phyloP scores from a whole-genome alignment of 805 yeast species.

The Saitoella complicata region DNA sequence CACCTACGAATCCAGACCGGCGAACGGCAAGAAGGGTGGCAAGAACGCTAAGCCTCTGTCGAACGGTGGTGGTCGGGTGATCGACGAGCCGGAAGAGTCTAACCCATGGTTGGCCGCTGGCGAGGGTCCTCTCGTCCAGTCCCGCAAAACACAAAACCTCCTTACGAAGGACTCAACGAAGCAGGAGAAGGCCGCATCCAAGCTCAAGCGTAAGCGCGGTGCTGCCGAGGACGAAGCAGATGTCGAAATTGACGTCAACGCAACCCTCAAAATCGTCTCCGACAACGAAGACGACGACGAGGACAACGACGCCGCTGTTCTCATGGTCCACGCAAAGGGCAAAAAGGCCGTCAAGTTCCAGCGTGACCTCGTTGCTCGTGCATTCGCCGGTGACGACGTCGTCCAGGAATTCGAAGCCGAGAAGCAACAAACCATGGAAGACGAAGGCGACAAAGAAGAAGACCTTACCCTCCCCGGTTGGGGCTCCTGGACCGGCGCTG shows the following conservation, averaged over 20 bases:
- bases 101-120: constrained; percentile 23
- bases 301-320: background rate
- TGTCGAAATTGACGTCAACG: constrained; percentile 20
- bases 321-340: background rate
- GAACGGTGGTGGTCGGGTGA: constrained; percentile 2
- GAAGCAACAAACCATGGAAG: constrained; percentile 45
- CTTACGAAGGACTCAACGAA: constrained; percentile 36
- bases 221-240: constrained; percentile 14
- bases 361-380: constrained; percentile 67
- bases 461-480: constrained; percentile 88
- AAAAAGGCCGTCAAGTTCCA: constrained; percentile 24
- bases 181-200: constrained; percentile 26
- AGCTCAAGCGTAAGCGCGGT: constrained; percentile 9
- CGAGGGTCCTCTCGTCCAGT: constrained; percentile 28
- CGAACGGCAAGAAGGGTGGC: background rate
- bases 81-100: constrained; percentile 10
- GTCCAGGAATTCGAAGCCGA: constrained; percentile 65
- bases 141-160: constrained; percentile 31
- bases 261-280: constrained; percentile 39
- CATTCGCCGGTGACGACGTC: constrained; percentile 96
- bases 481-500: constrained; percentile 92
- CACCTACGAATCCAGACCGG: background rate
- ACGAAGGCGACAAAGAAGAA: constrained; percentile 76
- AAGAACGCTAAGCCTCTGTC: constrained; percentile 2
- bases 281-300: constrained; percentile 19